phyloP scores from a whole-genome alignment of 169 alveolate species.

The Eimeria mitis region DNA sequence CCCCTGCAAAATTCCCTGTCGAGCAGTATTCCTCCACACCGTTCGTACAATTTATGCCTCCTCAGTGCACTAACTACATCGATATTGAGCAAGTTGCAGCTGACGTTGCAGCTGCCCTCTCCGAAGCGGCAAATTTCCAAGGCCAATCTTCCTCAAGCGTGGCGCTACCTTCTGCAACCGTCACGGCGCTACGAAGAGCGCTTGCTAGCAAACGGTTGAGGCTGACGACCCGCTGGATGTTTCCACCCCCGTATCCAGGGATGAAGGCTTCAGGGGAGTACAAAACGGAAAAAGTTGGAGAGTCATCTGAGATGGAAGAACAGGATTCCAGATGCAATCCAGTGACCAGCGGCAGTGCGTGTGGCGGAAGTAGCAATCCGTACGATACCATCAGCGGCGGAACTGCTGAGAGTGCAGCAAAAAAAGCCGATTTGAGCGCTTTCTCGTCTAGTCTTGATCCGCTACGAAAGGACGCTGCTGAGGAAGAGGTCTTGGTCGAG shows the following conservation, averaged over 20 bases:
- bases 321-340: neutral
- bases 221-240: slow-evolving; percentile 50
- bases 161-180: neutral
- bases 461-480: neutral
- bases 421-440: neutral
- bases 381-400: neutral
- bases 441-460: neutral
- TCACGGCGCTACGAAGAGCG: slow-evolving; percentile 8
- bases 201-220: slow-evolving; percentile 41
- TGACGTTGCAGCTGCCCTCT: slow-evolving; percentile 49
- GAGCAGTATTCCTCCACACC: neutral
- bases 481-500: slow-evolving; percentile 57
- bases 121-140: slow-evolving; percentile 13
- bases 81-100: slow-evolving; percentile 30
- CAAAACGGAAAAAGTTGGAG: neutral
- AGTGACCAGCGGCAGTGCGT: neutral
- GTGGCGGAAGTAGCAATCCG: neutral
- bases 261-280: neutral
- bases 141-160: neutral
- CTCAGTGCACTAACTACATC: neutral
- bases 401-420: neutral
- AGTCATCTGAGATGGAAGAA: neutral
- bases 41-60: slow-evolving; percentile 10
- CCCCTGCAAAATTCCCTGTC: neutral
- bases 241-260: slow-evolving; percentile 50